Evolutionary conservation across 2,329 filamentous ascomycete species (phyloP), one percentile per base, ranked within the genome.

Genomic region (Penicillium oxalicum): DNA sequence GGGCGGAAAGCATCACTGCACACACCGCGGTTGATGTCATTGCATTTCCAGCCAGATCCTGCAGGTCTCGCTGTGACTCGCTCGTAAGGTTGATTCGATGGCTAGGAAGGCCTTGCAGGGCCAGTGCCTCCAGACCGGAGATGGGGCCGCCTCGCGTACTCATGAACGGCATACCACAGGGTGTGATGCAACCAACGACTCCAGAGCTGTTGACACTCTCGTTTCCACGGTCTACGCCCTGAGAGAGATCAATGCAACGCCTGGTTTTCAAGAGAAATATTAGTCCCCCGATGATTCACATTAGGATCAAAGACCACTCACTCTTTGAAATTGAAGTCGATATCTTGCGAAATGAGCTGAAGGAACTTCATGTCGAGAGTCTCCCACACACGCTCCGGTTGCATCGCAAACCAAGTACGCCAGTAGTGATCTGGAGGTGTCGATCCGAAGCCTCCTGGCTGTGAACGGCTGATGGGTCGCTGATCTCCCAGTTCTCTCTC

Each of bases 11-110:
- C 1, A 87, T 75, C 0, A 79, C 78, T 1, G 78, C 74, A 2
- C 83, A 84, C 8, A 90, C 80, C 0, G 89, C 84, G 0, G 87
- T 86, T 0, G 81, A 81, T 1, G 79, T 82, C 87, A 91, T 91
- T 0, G 87, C 87, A 62, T 93, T 91, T 0, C 87, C 87, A 2
- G 85, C 86, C 2, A 91, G 70, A 54, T 89, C 81, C 53, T 84
- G 80, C 2, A 88, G 70, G 13, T 90, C 72, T 1, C 69, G 65
- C 40, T 83, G 74, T 0, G 75, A 78, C 57, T 91, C 83, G 7
- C 77, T 76, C 0, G 79, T 82, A n/a, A 89, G 74, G 0, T 81
- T 70, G 9, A 91, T 70, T 42, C 77, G 75, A 46, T 82, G 69
- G 1, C 84, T 63, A 0, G 85, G 84, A 42, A 91, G 71, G 1